Conservation (phyloP, 129 eudicot genomes). For the Ambrosia artemisiifolia region DNA sequence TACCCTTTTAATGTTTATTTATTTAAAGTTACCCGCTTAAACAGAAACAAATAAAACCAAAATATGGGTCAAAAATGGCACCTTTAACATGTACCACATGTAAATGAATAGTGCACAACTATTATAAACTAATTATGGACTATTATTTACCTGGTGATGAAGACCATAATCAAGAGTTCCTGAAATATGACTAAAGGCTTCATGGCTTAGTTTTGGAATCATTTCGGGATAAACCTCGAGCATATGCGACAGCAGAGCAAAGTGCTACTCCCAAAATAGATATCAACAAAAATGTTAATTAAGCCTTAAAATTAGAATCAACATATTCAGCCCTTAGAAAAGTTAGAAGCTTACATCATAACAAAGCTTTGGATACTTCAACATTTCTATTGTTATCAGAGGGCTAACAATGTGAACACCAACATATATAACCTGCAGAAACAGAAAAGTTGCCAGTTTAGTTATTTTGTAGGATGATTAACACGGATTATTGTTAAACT, state of each 20-base stretch:
- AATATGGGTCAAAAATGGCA: not conserved
- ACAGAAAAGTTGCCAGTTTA: not conserved
- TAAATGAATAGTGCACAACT: not conserved
- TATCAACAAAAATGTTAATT: constrained; percentile 29
- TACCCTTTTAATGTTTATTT: not conserved
- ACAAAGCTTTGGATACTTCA: constrained; percentile 93
- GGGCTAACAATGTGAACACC: constrained; percentile 96
- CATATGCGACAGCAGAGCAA: constrained; percentile 85
- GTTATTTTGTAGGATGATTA: not conserved
- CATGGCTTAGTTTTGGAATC: constrained; percentile 65
- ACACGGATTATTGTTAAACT: not conserved
- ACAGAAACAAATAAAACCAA: not conserved
- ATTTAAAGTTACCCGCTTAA: not conserved
- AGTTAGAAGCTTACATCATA: constrained; percentile 57
- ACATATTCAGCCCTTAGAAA: not conserved
- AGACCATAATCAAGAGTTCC: constrained; percentile 88
- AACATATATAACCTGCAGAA: constrained; percentile 72
- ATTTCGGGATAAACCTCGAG: constrained; percentile 96
- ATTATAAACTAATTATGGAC: not conserved
- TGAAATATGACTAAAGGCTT: constrained; percentile 62
- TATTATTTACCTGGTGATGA: constrained; percentile 69
- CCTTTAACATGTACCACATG: not conserved
- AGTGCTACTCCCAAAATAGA: constrained; percentile 48
- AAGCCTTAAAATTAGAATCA: constrained; percentile 11
- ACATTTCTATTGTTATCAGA: constrained; percentile 69